Evolutionary conservation across 2,329 filamentous ascomycete genomes (phyloP), one percentile per base, ranked within the genome.

Genomic region (Colletotrichum trifolii): DNA sequence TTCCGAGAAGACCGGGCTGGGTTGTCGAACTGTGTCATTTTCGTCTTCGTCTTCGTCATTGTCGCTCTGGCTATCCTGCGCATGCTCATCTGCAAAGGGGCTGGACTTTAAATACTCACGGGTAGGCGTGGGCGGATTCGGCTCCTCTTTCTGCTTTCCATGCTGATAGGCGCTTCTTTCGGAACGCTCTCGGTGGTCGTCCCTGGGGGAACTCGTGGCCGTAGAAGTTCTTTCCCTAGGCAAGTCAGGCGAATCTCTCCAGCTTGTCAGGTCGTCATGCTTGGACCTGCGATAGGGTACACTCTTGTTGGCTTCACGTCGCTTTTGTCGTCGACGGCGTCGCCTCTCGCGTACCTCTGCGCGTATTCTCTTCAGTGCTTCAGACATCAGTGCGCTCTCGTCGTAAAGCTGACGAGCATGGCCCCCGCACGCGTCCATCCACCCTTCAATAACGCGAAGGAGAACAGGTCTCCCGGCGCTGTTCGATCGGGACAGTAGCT

Each of bases 371-470:
- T 46, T 33, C 15, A 69, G 56, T 50, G 67, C 36, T 15, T 56
- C 57, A 6, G 49, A 50, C 6, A 69, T 42, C 15, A 34, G 4
- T 7, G 60, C 47, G 36, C 68, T 69, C 52, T 54, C 39, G 3
- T 9, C 54, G 8, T 47, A 6, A 8, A 65, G 57, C 45, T 13
- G 2, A 11, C n/a, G 47, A 7, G 40, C 33, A 10, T 70, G 56
- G 8, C 68, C 65, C 9, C 64, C 68, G 34, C 78, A 75, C 17
- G 74, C 73, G 6, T 71, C 62, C 49, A 83, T 79, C 82, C 82
- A 86, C 7, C 76, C 75, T 25, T 82, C 78, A 1, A 85, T 71
- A 35, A 83, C 61, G 33, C 73, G 73, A 57, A 74, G 68, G 7
- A 85, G 68, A 9, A 76, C 76, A 17, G 82, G 81, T 25, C 25